Conservation (phyloP, 1,284 basidiomycete species). For the Pascua sp. region DNA sequence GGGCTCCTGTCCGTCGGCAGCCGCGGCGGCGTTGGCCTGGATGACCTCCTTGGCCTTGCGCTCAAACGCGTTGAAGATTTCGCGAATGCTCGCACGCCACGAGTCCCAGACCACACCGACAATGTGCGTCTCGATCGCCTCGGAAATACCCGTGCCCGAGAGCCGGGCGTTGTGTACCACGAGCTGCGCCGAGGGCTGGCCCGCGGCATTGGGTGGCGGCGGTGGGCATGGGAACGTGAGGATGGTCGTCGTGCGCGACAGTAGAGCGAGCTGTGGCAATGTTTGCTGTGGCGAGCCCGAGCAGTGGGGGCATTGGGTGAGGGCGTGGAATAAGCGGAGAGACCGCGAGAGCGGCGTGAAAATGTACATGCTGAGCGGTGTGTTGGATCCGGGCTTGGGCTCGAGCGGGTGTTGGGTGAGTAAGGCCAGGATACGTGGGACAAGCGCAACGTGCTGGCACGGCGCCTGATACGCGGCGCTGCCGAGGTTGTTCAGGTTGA, state of each 20-base stretch:
- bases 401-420: constrained; percentile 41
- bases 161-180: constrained; percentile 44
- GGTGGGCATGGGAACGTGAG: constrained; percentile 44
- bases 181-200: constrained; percentile 39
- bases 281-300: constrained; percentile 44
- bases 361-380: constrained; percentile 39
- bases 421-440: constrained; percentile 42
- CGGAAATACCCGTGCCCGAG: constrained; percentile 44
- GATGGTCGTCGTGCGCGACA: constrained; percentile 46
- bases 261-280: constrained; percentile 47
- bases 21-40: constrained; percentile 24
- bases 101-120: constrained; percentile 49
- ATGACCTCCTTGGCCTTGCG: constrained; percentile 46
- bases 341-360: constrained; percentile 42
- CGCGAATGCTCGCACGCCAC: constrained; percentile 46
- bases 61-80: constrained; percentile 44
- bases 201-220: constrained; percentile 34
- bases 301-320: constrained; percentile 37
- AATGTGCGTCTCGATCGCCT: constrained; percentile 49
- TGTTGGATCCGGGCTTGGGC: constrained; percentile 44
- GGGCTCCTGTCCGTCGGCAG: constrained; percentile 10
- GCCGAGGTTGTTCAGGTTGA: constrained; percentile 22
- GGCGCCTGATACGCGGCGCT: constrained; percentile 17
- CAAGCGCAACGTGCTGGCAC: constrained; percentile 37
- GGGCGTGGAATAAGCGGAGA: constrained; percentile 41